phyloP scores from a whole-genome alignment of 202 grass and related monocot genomes.

The Panicum hallii region DNA sequence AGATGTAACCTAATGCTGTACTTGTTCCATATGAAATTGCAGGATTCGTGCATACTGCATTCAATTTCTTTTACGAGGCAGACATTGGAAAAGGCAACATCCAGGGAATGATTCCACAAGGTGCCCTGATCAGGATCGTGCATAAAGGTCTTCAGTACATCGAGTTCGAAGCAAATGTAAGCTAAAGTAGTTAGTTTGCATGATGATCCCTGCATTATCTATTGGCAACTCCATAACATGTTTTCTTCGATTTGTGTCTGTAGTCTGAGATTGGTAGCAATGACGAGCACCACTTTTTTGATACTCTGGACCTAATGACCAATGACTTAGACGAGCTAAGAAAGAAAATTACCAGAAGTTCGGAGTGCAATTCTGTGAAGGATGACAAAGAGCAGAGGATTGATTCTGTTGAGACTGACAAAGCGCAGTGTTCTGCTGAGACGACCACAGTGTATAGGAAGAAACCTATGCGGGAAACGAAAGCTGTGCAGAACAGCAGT shows the following conservation, averaged over 20 bases:
- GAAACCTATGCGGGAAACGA: neutral
- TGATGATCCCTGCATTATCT: neutral
- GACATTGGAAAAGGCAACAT: conserved; percentile 30
- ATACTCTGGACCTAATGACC: conserved; percentile 53
- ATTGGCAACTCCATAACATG: neutral
- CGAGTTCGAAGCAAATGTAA: conserved; percentile 57
- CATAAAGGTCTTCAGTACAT: conserved; percentile 55
- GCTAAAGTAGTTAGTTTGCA: conserved; percentile 23
- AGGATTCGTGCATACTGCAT: conserved; percentile 56
- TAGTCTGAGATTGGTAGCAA: conserved; percentile 38
- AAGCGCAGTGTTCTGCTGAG: neutral
- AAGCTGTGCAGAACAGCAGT: neutral
- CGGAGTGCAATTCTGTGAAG: neutral
- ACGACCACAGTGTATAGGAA: neutral
- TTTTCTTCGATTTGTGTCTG: conserved; percentile 8
- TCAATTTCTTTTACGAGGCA: conserved; percentile 51
- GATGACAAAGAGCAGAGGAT: conserved; percentile 41
- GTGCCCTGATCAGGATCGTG: conserved; percentile 45
- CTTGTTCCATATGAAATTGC: conserved; percentile 18
- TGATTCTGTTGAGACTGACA: neutral
- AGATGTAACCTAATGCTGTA: neutral
- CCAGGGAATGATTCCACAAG: conserved; percentile 39
- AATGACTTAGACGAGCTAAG: conserved; percentile 46
- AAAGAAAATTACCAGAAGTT: conserved; percentile 1
- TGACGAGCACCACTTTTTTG: conserved; percentile 37